These are phyloP conservation scores for Favolaschia claudopus DNA, from an alignment of 768 basidiomycete genomes.

Conservation along the genomic window DNA sequence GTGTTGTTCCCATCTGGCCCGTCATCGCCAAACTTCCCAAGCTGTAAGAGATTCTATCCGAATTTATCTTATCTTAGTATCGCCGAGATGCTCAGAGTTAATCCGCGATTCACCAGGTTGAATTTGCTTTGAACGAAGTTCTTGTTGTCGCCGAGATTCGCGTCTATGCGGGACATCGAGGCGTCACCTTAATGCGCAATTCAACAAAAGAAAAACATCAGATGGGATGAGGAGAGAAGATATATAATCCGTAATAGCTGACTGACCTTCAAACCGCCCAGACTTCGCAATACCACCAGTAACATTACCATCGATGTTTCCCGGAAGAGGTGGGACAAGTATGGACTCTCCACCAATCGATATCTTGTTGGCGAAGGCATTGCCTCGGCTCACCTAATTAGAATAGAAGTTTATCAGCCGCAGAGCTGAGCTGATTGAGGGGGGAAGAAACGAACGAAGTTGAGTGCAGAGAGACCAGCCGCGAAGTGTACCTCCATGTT, in stretches of 20 bases:
- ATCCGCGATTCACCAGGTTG: conserved; percentile 5
- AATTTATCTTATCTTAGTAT: not conserved
- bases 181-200: conserved; percentile 23
- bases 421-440: not conserved
- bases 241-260: not conserved
- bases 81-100: not conserved
- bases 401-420: not conserved
- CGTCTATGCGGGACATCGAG: conserved; percentile 20
- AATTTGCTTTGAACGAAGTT: conserved; percentile 16
- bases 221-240: not conserved
- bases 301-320: conserved; percentile 9
- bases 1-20: conserved; percentile 17
- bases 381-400: conserved; percentile 18
- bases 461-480: too few relatives aligned
- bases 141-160: conserved; percentile 20
- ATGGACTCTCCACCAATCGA: conserved; percentile 14
- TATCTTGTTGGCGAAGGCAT: conserved; percentile 16
- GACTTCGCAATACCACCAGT: conserved; percentile 17
- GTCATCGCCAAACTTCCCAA: conserved; percentile 17
- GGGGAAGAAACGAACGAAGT: not conserved
- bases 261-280: conserved; percentile 19
- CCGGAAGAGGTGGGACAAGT: conserved; percentile 3
- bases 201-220: not conserved
- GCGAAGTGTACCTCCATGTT: conserved; percentile 6
- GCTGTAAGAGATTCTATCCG: conserved; percentile 13